Base-by-base conservation (phyloP, 257 asterid genomes). In the Gardenia jasminoides region DNA sequence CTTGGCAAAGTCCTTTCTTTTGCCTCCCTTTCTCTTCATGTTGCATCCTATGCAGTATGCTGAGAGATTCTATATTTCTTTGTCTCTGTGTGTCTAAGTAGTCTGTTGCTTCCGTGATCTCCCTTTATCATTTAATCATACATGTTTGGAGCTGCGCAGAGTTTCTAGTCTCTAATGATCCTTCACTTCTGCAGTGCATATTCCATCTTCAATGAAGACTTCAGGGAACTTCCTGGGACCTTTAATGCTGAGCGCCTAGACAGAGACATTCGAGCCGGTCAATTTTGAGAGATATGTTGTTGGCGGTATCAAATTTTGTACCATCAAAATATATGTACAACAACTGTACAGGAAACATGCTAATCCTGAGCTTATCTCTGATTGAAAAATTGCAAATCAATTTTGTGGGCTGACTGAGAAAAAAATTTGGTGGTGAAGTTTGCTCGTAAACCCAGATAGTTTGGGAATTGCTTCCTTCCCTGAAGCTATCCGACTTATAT, bases 201-300 rank as follows among this genome's bases (percentile, higher is more conserved):
- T 84, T 94, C 98, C 39, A 75, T 92, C 72, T 94, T 94, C 90
- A 94, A 94, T 72, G 97, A 94, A 79, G 95, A 89, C 84, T 94
- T 94, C 79, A 85, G 96, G 85, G 98, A 94, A 82, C 92, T 94
- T 72, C 97, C 98, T 26, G 97, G 98, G 44, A 94, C 98, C 54
- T 91, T 94, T 50, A 94, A 94, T 43, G 98, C 98, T 16, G 97
- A 94, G 43, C 97, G 92, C 46, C 89, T 94, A 1, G 98, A 94
- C 79, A 88, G 95, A 86, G 98, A 92, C 87, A 92, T 94, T 47
- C 91, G 97, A 67, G 82, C 78, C 2, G 98, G 98, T 67, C 97
- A 87, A 85, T 86, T 94, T 75, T 94, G 91, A 91, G 73, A 78
- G 30, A 8, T 39, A 56, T 28, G 47, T 19, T 16, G 67, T 66